Conservation (phyloP, 2,329 filamentous ascomycete species). For the Bipolaris zeicola region DNA sequence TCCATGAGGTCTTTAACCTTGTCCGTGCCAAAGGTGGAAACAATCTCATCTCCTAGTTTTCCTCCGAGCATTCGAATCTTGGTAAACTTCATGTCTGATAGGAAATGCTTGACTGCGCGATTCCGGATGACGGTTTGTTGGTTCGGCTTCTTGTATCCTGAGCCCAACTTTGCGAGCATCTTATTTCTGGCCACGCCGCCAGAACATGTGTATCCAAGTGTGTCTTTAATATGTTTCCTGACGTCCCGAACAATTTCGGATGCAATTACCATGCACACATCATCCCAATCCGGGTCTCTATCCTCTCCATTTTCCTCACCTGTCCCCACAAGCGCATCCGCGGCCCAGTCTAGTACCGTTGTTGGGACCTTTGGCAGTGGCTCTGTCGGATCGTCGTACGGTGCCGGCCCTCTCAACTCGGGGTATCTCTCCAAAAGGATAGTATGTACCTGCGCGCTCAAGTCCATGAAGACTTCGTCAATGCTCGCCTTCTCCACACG, state of each 20-base stretch:
- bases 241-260: constrained; percentile 86
- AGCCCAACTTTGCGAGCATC: constrained; percentile 92
- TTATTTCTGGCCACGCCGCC: constrained; percentile 90
- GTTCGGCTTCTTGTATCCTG: constrained; percentile 90
- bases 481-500: constrained; percentile 91
- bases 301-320: constrained; percentile 74
- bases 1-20: constrained; percentile 74
- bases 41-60: constrained; percentile 87
- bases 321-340: constrained; percentile 81
- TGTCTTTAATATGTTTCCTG: constrained; percentile 69
- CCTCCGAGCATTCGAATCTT: constrained; percentile 95
- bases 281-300: constrained; percentile 93
- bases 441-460: constrained; percentile 82
- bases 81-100: constrained; percentile 86
- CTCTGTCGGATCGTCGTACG: constrained; percentile 74
- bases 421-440: constrained; percentile 77
- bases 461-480: constrained; percentile 93
- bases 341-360: constrained; percentile 79
- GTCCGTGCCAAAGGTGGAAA: constrained; percentile 80
- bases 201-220: constrained; percentile 87
- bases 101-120: constrained; percentile 77
- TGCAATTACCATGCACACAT: constrained; percentile 82
- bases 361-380: constrained; percentile 73
- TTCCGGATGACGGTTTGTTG: constrained; percentile 92
- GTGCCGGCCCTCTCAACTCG: constrained; percentile 69